phyloP scores from a whole-genome alignment of 495 filamentous ascomycete species.

The Trichoderma erinaceum region DNA sequence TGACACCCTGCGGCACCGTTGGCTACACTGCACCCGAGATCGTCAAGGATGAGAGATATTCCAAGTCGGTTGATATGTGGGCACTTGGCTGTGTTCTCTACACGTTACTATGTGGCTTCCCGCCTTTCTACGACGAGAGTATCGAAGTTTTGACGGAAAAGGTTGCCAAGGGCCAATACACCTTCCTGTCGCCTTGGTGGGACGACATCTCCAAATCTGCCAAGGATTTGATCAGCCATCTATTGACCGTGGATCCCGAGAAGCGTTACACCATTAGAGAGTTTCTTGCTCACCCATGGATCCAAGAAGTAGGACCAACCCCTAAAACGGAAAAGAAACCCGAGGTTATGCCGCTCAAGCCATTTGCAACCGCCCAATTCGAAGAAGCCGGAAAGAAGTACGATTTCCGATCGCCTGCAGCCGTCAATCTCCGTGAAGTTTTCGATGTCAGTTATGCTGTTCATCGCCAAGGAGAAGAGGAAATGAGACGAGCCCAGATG shows the following conservation, averaged over 20 bases:
- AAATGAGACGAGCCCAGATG: conserved; percentile 78
- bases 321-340: conserved; percentile 59
- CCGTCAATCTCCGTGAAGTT: conserved; percentile 90
- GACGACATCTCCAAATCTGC: conserved; percentile 96
- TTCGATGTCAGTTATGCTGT: conserved; percentile 97
- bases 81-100: conserved; percentile 95
- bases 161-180: conserved; percentile 93
- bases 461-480: conserved; percentile 92
- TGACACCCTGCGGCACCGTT: conserved; percentile 97
- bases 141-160: conserved; percentile 97
- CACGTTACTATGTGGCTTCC: conserved; percentile 93
- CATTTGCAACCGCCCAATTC: conserved; percentile 50
- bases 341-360: conserved; percentile 39
- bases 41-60: conserved; percentile 97
- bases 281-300: conserved; percentile 91
- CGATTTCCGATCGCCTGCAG: conserved; percentile 95
- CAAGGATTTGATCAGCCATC: conserved; percentile 88
- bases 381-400: conserved; percentile 58
- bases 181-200: conserved; percentile 98
- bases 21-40: conserved; percentile 99
- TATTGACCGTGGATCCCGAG: conserved; percentile 87
- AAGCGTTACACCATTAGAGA: conserved; percentile 84
- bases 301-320: conserved; percentile 52
- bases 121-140: conserved; percentile 97
- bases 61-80: conserved; percentile 99